Conservation (phyloP, 768 basidiomycete genomes). For the Leucocoprinus sp. region DNA sequence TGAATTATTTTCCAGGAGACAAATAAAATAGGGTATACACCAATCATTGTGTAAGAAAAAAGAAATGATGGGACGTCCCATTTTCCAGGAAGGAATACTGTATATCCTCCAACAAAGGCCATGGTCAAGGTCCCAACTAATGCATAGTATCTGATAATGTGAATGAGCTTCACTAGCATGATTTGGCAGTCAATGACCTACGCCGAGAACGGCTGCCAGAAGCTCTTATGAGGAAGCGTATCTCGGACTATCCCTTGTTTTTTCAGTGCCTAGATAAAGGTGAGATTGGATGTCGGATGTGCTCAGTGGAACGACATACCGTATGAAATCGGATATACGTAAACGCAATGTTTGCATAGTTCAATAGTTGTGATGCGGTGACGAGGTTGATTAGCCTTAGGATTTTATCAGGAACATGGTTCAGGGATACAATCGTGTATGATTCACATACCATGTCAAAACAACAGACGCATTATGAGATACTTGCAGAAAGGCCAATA, state of each 20-base stretch:
- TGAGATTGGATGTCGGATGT: neutral
- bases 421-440: neutral
- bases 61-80: constrained; percentile 42
- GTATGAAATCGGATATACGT: constrained; percentile 42
- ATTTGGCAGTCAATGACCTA: constrained; percentile 14
- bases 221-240: constrained; percentile 34
- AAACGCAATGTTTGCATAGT: constrained; percentile 38
- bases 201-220: constrained; percentile 47
- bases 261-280: constrained; percentile 29
- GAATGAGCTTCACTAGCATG: neutral
- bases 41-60: constrained; percentile 42
- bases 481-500: constrained; percentile 40
- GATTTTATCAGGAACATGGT: neutral
- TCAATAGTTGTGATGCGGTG: constrained; percentile 40
- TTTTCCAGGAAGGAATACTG: constrained; percentile 42
- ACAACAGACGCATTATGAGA: constrained; percentile 41
- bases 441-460: constrained; percentile 31
- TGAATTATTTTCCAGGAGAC: constrained; percentile 37
- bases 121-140: constrained; percentile 34
- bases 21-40: constrained; percentile 33
- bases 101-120: constrained; percentile 42
- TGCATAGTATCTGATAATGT: constrained; percentile 34
- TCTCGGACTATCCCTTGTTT: constrained; percentile 37
- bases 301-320: constrained; percentile 19
- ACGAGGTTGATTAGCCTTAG: constrained; percentile 41